Conservation (phyloP, 2,329 filamentous ascomycete species). For the Sarocladium brachiariae region DNA sequence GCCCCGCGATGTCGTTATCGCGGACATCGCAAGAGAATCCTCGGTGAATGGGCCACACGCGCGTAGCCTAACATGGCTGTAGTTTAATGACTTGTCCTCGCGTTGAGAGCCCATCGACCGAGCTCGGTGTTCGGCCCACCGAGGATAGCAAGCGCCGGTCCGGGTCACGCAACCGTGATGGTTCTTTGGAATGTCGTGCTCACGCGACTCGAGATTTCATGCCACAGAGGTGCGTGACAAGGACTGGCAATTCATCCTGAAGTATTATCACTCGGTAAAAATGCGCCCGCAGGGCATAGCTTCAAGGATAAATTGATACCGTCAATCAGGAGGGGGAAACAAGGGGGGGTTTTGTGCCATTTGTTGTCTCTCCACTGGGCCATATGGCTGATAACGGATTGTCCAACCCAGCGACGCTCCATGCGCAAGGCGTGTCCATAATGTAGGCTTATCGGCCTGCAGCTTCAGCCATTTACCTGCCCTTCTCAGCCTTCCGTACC, state of each 20-base stretch:
- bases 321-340: no score
- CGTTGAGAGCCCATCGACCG: neutral
- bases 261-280: no score
- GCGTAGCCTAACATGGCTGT: neutral
- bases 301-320: no score
- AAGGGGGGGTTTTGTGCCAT: no score
- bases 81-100: neutral
- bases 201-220: no score
- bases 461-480: neutral
- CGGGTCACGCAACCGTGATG: neutral
- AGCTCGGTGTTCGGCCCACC: neutral
- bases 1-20: neutral
- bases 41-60: neutral
- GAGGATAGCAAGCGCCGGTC: neutral
- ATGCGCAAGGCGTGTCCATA: neutral
- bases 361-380: neutral
- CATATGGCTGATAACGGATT: neutral
- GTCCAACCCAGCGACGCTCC: neutral
- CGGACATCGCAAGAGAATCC: no score
- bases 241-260: no score
- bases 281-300: no score
- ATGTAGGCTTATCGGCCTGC: constrained; percentile 2
- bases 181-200: neutral
- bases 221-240: no score
- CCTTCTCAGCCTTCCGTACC: neutral